Evolutionary conservation across 163 green algal genomes (phyloP).

Genomic region (Chloromonas sp.): DNA sequence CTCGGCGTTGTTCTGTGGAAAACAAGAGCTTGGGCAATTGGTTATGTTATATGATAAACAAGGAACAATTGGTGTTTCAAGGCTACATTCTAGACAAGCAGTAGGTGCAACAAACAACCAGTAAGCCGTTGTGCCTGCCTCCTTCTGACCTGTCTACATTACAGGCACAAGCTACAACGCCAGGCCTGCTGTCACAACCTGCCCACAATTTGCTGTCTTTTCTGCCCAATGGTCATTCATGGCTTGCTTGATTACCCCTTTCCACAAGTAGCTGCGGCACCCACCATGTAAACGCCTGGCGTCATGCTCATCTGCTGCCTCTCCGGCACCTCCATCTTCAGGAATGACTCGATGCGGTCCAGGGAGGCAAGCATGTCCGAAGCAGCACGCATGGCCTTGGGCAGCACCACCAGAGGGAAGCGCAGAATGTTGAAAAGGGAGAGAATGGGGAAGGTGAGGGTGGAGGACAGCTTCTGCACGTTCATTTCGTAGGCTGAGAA

Average conservation of each 20-base stretch:
- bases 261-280: neutral
- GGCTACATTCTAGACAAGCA: too few relatives aligned
- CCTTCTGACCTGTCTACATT: neutral
- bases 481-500: conserved; percentile 54
- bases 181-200: neutral
- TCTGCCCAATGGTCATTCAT: too few relatives aligned
- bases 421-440: conserved; percentile 76
- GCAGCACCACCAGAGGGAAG: conserved; percentile 64
- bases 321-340: conserved; percentile 38
- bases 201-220: too few relatives aligned
- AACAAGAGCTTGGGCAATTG: too few relatives aligned
- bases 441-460: conserved; percentile 67
- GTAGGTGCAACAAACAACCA: too few relatives aligned
- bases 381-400: conserved; percentile 48
- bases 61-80: too few relatives aligned
- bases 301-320: conserved; percentile 12
- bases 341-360: conserved; percentile 37
- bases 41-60: too few relatives aligned
- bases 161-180: neutral
- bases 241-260: too few relatives aligned
- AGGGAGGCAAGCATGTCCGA: conserved; percentile 12
- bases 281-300: conserved; percentile 16
- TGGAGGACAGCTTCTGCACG: conserved; percentile 36
- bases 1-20: conserved; percentile 21
- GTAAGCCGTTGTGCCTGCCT: too few relatives aligned